These are phyloP conservation scores for Phytophthora megakarya DNA, from an alignment of 352 stramenopile species.

Conservation along the genomic window DNA sequence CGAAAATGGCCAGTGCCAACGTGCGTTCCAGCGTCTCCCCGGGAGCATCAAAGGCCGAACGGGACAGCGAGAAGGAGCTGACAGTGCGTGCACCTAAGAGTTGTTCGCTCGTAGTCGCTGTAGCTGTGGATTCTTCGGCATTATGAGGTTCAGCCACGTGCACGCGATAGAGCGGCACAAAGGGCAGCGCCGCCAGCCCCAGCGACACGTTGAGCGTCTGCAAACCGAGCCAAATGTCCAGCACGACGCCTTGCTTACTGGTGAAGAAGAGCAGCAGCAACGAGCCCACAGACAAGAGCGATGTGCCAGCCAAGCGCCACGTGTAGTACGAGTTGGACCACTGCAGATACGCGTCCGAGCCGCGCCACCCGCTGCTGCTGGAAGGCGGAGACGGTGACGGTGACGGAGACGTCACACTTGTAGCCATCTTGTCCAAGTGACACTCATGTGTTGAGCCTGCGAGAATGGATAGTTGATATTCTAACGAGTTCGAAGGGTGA, in stretches of 20 bases:
- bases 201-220: constrained; percentile 65
- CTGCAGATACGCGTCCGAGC: constrained; percentile 54
- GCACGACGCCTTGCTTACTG: constrained; percentile 34
- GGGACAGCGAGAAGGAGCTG: constrained; percentile 63
- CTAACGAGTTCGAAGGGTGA: neutral
- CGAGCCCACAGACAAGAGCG: constrained; percentile 48
- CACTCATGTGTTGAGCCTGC: neutral
- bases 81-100: constrained; percentile 24
- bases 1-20: constrained; percentile 56
- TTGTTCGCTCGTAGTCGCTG: constrained; percentile 17
- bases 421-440: constrained; percentile 18
- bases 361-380: constrained; percentile 28
- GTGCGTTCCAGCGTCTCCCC: constrained; percentile 59
- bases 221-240: constrained; percentile 55
- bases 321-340: constrained; percentile 79
- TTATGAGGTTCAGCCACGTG: neutral
- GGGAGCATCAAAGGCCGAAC: constrained; percentile 43
- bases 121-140: neutral
- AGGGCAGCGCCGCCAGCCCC: constrained; percentile 56
- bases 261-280: constrained; percentile 49
- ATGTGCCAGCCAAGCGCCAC: constrained; percentile 54
- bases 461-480: constrained; percentile 2
- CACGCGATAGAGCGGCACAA: constrained; percentile 48
- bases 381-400: constrained; percentile 2
- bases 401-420: neutral